Percentiles rank a stretch among this genome's conserved stretches.
Evolutionary conservation across 2,329 filamentous ascomycete genomes (phyloP).

Genomic region (Proliferodiscus dingleyae): DNA sequence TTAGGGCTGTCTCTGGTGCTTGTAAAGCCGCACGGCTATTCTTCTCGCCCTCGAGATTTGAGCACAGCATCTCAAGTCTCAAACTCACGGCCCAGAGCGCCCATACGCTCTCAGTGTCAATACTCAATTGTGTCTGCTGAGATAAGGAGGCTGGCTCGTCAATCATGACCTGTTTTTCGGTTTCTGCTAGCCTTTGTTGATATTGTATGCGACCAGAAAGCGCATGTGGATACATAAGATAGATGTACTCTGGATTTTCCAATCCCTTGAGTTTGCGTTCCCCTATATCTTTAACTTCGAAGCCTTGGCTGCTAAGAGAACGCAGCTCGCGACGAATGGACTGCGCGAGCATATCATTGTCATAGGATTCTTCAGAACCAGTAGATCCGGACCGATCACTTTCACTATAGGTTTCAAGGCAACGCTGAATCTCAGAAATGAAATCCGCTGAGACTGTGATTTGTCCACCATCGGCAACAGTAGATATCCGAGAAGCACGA

Average conservation of each 20-base stretch:
- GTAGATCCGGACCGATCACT: conserved; percentile 65
- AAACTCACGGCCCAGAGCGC: conserved; percentile 83
- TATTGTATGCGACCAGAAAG: conserved; percentile 74
- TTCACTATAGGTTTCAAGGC: conserved; percentile 84
- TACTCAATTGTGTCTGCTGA: conserved; percentile 60
- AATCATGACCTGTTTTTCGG: conserved; percentile 38
- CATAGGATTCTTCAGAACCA: conserved; percentile 68
- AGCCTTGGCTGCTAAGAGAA: conserved; percentile 83
- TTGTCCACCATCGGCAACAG: conserved; percentile 92
- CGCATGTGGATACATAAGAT: conserved; percentile 88
- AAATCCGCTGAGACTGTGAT: conserved; percentile 97
- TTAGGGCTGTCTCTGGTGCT: conserved; percentile 74
- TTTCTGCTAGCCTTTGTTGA: conserved; percentile 39
- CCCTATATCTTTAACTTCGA: conserved; percentile 94
- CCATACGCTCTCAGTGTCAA: conserved; percentile 78
- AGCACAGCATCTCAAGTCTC: conserved; percentile 89
- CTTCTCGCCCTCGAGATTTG: conserved; percentile 69
- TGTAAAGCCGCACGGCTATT: conserved; percentile 53
- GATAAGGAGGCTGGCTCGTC: conserved; percentile 53
- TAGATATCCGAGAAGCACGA: conserved; percentile 87
- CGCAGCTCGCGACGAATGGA: conserved; percentile 83
- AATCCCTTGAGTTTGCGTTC: conserved; percentile 94
- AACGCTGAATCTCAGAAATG: conserved; percentile 90
- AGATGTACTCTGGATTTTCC: conserved; percentile 94
- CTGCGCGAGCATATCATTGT: conserved; percentile 68